A percentile compares a stretch with the other conserved stretches of the same genome.
Conservation (phyloP, 129 eudicot genomes). For the Helianthus annuus region DNA sequence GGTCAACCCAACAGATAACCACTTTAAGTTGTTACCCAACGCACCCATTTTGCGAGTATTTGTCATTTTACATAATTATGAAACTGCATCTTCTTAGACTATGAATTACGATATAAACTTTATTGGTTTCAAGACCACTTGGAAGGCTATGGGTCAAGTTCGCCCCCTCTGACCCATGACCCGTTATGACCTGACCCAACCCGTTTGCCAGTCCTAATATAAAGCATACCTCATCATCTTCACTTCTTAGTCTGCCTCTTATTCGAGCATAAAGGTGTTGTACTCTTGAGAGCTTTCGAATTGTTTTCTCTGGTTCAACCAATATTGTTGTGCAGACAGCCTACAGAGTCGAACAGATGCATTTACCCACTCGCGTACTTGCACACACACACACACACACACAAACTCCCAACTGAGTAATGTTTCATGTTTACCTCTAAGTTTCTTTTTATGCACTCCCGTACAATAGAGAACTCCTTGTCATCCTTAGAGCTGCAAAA, state of each 20-base stretch:
- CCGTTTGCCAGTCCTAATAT: no score
- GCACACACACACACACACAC: not conserved
- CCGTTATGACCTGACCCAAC: no score
- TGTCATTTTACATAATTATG: slow-evolving; percentile 1
- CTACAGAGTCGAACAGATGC: slow-evolving; percentile 34
- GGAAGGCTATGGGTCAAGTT: no score
- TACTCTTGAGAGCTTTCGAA: slow-evolving; percentile 84
- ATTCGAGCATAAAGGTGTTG: slow-evolving; percentile 89
- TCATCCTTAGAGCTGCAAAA: slow-evolving; percentile 79
- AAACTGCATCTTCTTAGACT: slow-evolving; percentile 9
- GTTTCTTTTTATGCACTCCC: slow-evolving; percentile 77
- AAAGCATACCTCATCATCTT: slow-evolving; percentile 86
- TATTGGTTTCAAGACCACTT: no score
- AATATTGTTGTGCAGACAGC: slow-evolving; percentile 59
- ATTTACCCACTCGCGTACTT: not conserved
- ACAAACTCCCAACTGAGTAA: not conserved
- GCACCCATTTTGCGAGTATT: not conserved
- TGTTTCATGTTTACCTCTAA: slow-evolving; percentile 58
- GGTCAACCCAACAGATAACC: not conserved
- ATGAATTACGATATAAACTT: not conserved
- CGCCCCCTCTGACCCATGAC: no score
- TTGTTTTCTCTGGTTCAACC: slow-evolving; percentile 74
- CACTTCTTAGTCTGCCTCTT: slow-evolving; percentile 71
- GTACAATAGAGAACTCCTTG: slow-evolving; percentile 78
- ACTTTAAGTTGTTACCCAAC: slow-evolving; percentile 8